Evolutionary conservation across 106 monocot genomes (phyloP), one percentile per base, ranked within the genome.

Genomic region (Gastrodia elata): DNA sequence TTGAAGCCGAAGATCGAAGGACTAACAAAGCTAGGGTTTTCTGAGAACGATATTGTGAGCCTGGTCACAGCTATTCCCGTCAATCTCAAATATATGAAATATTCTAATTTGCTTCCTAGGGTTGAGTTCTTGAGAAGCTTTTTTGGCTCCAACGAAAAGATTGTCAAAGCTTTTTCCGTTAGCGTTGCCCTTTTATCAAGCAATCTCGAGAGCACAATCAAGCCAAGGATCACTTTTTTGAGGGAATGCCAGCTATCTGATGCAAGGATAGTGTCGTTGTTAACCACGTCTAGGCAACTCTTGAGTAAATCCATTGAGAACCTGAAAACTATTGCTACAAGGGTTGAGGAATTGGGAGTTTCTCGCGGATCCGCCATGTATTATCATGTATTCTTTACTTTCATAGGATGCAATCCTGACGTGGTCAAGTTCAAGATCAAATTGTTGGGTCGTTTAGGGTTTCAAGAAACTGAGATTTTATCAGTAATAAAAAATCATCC

Each of bases 11-110:
- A 72, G 43, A 6, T 82, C 4, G 13, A 43, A 11, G 36, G 27
- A 22, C 38, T 82, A 35, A 65, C 49, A 2, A 39, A 77, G 6
- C 39, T 79, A 8, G 79, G 79, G 13, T 73, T 86, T 34, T 70
- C 70, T 6, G 75, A 38, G 8, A 8, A 73, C 1, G 33, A 77
- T 5, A 65, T 86, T 32, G 11, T 20, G 37, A 8, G 33, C 18
- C 70, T 86, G 6, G 26, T 82, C 20, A 1, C 37, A 3, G 9
- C 40, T 6, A 68, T 30, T 26, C 79, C 73, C 3, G 2, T 37
- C 0, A 2, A 49, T 7, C 8, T 56, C n/a, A 42, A 58, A 37
- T 57, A 57, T 57, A n/a, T 57, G 43, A 26, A 11, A 4, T 64
- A 55, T 14, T 52, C 13, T 18, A 4, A 28, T 73, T 22, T 35